A percentile compares a stretch with the other conserved stretches of the same genome.
Evolutionary conservation across 371 early-diverging fungal species (phyloP).

Genomic region (Coemansia sp.): DNA sequence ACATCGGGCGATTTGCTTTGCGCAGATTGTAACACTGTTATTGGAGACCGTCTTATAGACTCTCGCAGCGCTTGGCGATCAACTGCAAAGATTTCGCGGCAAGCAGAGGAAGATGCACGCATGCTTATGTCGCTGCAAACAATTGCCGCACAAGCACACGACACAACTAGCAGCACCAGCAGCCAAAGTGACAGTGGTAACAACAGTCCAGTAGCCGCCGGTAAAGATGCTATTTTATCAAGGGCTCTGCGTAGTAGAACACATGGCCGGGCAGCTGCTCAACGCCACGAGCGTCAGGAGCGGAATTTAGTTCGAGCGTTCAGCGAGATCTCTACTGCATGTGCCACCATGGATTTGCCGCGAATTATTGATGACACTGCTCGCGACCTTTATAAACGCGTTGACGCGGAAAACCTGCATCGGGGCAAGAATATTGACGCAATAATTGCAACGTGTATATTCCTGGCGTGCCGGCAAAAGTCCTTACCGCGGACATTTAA

Average conservation of each 20-base stretch:
- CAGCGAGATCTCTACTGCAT: constrained; percentile 86
- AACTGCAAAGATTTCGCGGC: neutral
- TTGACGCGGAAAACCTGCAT: constrained; percentile 84
- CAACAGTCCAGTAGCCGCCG: neutral
- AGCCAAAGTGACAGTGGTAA: constrained; percentile 4
- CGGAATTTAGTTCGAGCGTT: constrained; percentile 83
- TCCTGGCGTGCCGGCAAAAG: constrained; percentile 95
- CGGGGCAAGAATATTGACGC: constrained; percentile 90
- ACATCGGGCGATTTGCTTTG: constrained; percentile 90
- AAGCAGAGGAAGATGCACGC: constrained; percentile 5
- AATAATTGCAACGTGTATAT: constrained; percentile 96
- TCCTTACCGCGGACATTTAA: constrained; percentile 94
- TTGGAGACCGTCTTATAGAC: constrained; percentile 95
- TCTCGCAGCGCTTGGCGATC: constrained; percentile 59
- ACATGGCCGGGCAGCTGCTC: constrained; percentile 60
- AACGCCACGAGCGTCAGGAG: constrained; percentile 80
- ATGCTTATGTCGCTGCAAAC: constrained; percentile 7
- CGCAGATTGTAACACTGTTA: constrained; percentile 92
- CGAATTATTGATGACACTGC: constrained; percentile 86
- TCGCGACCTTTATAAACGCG: constrained; percentile 88
- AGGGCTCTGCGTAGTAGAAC: constrained; percentile 22
- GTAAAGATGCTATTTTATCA: neutral
- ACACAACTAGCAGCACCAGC: constrained; percentile 1
- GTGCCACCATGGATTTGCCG: constrained; percentile 85
- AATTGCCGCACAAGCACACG: neutral